Base-by-base conservation (phyloP, 345 rosid species). In the Tarenaya hassleriana region DNA sequence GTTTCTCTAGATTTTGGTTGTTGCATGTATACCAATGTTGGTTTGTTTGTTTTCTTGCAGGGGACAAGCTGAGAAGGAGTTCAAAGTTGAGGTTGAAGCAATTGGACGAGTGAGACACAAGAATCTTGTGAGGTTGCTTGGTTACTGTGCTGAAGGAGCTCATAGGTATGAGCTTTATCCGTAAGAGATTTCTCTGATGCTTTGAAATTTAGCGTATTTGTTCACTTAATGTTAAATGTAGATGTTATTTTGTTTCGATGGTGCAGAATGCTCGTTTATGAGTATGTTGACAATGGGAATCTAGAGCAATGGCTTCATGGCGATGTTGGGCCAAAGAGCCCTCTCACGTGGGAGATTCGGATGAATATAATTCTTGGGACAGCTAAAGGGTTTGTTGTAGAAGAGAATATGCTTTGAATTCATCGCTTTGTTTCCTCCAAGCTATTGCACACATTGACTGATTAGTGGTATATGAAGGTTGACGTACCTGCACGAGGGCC, bases 31-130 rank as follows among this genome's bases (percentile, higher is more conserved):
- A 15, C 8, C 27, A 46, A 17, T 17, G 15, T 16, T 2, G 34
- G 16, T 24, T 41, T 34, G 12, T 14, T 52, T 16, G 16, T 29
- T 20, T 58, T 44, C 20, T 17, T 55, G 29, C 31, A 84, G 84
- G 73, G 98, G 98, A 56, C 98, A 91, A 58, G 96, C 96, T 53
- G 98, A 87, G 79, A 91, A 79, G 82, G 98, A 91, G 63, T 91
- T 91, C 33, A 91, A 82, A 69, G 96, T 91, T 37, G 96, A 91
- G 61, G 98, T 91, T 15, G 98, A 91, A 73, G 96, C 98, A 11
- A 91, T 91, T 15, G 98, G 98, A 15, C 75, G 96, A 10, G 96
- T 87, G 4, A 69, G 98, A 58, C 98, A 91, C 50, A 91, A 91
- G 81, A 91, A 91, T 70, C 79, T 91, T 74, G 98, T 82, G 76